phyloP scores from a whole-genome alignment of 352 stramenopile genomes.

The Globisporangium polare region DNA sequence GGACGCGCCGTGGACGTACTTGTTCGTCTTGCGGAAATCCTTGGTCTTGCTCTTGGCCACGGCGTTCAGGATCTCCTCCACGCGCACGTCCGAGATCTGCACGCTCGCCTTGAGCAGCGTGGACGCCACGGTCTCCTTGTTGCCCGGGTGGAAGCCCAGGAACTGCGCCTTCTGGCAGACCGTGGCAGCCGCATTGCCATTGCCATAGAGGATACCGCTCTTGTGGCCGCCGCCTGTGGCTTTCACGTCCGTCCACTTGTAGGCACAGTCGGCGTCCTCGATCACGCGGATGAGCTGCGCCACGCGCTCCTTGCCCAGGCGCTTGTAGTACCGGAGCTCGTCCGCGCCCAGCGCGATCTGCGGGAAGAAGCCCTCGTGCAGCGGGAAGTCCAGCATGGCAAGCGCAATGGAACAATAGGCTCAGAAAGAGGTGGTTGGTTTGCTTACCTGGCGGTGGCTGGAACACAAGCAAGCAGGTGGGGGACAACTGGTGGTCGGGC shows the following conservation, averaged over 20 bases:
- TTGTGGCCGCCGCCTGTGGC: slow-evolving; percentile 9
- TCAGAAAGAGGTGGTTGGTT: not conserved
- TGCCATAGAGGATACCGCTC: not conserved
- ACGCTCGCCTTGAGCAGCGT: slow-evolving; percentile 65
- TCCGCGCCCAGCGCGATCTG: slow-evolving; percentile 69
- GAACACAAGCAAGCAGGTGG: not conserved
- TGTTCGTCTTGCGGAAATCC: slow-evolving; percentile 52
- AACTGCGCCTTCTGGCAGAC: slow-evolving; percentile 56
- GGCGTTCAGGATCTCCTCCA: slow-evolving; percentile 54
- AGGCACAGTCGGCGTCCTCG: slow-evolving; percentile 68
- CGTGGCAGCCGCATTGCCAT: not conserved
- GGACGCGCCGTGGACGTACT: slow-evolving; percentile 47
- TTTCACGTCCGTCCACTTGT: slow-evolving; percentile 46
- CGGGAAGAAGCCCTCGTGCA: slow-evolving; percentile 74
- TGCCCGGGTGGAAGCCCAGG: slow-evolving; percentile 59
- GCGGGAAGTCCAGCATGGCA: slow-evolving; percentile 41
- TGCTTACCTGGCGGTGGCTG: too few relatives aligned
- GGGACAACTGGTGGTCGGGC: not conserved
- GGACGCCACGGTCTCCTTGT: slow-evolving; percentile 49
- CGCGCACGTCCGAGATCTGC: slow-evolving; percentile 39
- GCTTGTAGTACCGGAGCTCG: slow-evolving; percentile 71
- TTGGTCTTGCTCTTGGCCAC: slow-evolving; percentile 59
- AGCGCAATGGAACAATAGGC: slow-evolving; percentile 6
- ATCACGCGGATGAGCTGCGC: slow-evolving; percentile 60
- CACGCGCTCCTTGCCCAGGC: slow-evolving; percentile 64